Evolutionary conservation across 345 rosid genomes (phyloP).

Genomic region (Sisymbrium altissimum): DNA sequence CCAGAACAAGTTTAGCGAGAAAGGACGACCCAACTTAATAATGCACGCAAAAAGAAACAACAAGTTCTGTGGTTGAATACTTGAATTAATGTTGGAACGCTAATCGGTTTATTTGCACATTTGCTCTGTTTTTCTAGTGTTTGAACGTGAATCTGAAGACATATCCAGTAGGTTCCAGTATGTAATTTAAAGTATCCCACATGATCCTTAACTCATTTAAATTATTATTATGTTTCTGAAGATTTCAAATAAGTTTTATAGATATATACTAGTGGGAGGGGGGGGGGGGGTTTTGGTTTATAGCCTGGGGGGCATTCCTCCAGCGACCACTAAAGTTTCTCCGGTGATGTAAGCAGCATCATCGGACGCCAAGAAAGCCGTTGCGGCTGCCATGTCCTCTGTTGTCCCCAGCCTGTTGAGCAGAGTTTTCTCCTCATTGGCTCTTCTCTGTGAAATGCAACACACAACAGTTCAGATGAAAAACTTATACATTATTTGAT

Average conservation of each 20-base stretch:
- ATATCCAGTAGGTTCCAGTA: no score
- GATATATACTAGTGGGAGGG: not conserved
- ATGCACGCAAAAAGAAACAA: no score
- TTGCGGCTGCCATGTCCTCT: slow-evolving; percentile 66
- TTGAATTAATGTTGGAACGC: no score
- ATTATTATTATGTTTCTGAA: no score
- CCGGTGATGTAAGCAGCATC: slow-evolving; percentile 74
- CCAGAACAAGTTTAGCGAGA: no score
- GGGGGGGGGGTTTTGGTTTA: slow-evolving; percentile 20
- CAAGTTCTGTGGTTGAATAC: no score
- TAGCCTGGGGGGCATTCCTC: slow-evolving; percentile 75
- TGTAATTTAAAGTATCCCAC: no score
- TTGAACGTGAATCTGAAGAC: no score
- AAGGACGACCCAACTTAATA: no score
- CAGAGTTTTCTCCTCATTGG: slow-evolving; percentile 44
- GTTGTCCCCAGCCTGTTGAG: slow-evolving; percentile 70
- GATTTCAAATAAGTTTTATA: not conserved
- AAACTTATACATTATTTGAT: not conserved
- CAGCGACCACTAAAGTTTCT: slow-evolving; percentile 74
- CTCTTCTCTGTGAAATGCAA: slow-evolving; percentile 7
- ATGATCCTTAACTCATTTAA: no score
- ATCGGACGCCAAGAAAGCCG: slow-evolving; percentile 75
- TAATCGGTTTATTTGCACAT: no score
- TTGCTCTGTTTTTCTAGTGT: no score
- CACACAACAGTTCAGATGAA: not conserved